These are phyloP conservation scores for Diaporthe nobilis DNA, from an alignment of 2,329 filamentous ascomycete species.

Conservation along the genomic window DNA sequence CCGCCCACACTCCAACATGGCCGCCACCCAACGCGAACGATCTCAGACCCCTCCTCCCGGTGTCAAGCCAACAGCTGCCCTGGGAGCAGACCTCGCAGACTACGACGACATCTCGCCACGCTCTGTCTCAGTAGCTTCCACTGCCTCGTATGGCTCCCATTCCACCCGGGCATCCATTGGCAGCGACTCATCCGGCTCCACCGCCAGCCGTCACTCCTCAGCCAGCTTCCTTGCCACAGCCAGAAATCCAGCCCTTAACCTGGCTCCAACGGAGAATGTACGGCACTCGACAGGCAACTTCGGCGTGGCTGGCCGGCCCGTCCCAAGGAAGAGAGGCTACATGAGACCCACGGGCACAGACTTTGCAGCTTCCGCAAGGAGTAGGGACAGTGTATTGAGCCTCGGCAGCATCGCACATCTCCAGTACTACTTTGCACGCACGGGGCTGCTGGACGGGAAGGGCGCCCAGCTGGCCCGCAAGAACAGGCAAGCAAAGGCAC, in stretches of 20 bases:
- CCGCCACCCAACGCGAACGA: slow-evolving; percentile 55
- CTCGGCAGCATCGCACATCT: slow-evolving; percentile 96
- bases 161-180: slow-evolving; percentile 67
- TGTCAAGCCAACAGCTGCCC: slow-evolving; percentile 72
- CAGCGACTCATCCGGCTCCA: slow-evolving; percentile 62
- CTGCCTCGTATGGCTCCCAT: slow-evolving; percentile 68
- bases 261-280: slow-evolving; percentile 46
- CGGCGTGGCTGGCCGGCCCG: slow-evolving; percentile 47
- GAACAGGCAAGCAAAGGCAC: slow-evolving; percentile 67
- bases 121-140: slow-evolving; percentile 74
- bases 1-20: slow-evolving; percentile 50
- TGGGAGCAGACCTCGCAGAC: slow-evolving; percentile 62
- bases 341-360: slow-evolving; percentile 89
- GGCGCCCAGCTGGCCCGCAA: slow-evolving; percentile 87
- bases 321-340: slow-evolving; percentile 79
- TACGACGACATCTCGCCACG: slow-evolving; percentile 68
- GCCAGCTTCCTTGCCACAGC: slow-evolving; percentile 65
- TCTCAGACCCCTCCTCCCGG: slow-evolving; percentile 76
- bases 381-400: slow-evolving; percentile 95
- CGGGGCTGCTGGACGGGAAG: slow-evolving; percentile 92
- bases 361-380: slow-evolving; percentile 91
- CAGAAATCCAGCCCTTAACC: slow-evolving; percentile 58
- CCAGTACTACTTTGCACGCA: slow-evolving; percentile 98
- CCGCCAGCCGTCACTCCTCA: slow-evolving; percentile 76
- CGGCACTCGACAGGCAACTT: slow-evolving; percentile 64